Base-by-base conservation (phyloP, 108 stramenopile species). In the Skeletonema menzelii region DNA sequence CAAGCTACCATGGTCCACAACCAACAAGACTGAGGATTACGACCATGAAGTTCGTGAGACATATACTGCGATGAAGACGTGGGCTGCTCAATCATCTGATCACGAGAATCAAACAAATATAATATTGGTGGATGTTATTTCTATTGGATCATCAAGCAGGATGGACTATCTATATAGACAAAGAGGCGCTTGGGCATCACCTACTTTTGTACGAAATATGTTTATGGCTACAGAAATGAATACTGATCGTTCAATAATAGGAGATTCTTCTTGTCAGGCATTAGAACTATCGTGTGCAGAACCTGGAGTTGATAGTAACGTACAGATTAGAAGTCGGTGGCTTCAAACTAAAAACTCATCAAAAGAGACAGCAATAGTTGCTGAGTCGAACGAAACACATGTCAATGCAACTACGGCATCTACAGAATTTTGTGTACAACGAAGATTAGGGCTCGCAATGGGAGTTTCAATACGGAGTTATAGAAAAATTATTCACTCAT, bases 401-500 rank as follows among this genome's bases (percentile, higher is more conserved):
- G 1, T 37, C 35, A n/a, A 42, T 42, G 40, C 40, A 42, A 42
- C 40, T n/a, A 4, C 40, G 14, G n/a, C 12, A 1, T 55, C 58
- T 31, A 53, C 27, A 44, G 73, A 57, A 42, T 28, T 58, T 19
- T 73, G 73, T 37, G 12, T 65, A 22, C 64, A 73, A 42, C 35
- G 73, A 65, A 58, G 73, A 46, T 44, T 73, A 3, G 73, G 73
- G 12, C 56, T 75, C 6, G 65, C 73, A 27, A 75, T 75, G 42
- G 73, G 73, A 19, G 65, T 57, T 19, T 75, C 64, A 15, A 17
- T 56, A 3, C 42, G 47, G n/a, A 65, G 73, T 14, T 75, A 75
- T 44, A 46, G 65, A 66, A 75, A 75, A 27, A 66, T 75, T 19
- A 42, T 19, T 12, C 56, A 61, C 24, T 42, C 65, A n/a, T n/a